Evolutionary conservation across 768 basidiomycete genomes (phyloP).

Genomic region (Serendipita sp.): DNA sequence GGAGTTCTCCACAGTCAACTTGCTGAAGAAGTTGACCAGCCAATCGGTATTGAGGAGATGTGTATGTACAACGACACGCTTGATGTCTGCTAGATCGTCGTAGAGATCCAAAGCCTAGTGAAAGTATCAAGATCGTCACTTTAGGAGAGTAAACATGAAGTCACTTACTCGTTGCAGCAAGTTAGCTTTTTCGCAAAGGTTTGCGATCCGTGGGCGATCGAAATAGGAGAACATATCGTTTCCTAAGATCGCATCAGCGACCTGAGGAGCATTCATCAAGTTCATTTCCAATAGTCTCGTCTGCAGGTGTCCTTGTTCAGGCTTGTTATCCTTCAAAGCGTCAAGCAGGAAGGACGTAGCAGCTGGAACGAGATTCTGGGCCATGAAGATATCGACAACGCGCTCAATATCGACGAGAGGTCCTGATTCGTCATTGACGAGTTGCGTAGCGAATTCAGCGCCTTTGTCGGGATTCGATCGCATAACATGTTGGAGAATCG

Average conservation of each 20-base stretch:
- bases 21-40: slow-evolving; percentile 95
- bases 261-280: slow-evolving; percentile 90
- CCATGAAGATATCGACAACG: slow-evolving; percentile 98
- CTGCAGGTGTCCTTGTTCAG: slow-evolving; percentile 90
- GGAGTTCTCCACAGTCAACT: slow-evolving; percentile 92
- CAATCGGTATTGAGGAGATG: slow-evolving; percentile 78
- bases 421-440: slow-evolving; percentile 86
- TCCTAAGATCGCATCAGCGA: slow-evolving; percentile 95
- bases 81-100: slow-evolving; percentile 96
- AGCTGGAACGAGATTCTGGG: slow-evolving; percentile 98
- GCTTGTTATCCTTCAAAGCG: slow-evolving; percentile 94
- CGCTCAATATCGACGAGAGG: slow-evolving; percentile 88
- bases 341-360: slow-evolving; percentile 96
- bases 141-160: neutral
- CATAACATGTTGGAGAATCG: slow-evolving; percentile 89
- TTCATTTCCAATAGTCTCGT: slow-evolving; percentile 98
- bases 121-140: slow-evolving; percentile 10
- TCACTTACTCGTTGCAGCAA: slow-evolving; percentile 69
- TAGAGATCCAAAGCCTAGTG: slow-evolving; percentile 92
- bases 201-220: slow-evolving; percentile 90
- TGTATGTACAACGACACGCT: slow-evolving; percentile 91
- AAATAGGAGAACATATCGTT: slow-evolving; percentile 98
- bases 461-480: slow-evolving; percentile 94
- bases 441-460: slow-evolving; percentile 89
- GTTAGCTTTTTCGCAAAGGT: slow-evolving; percentile 96